phyloP scores from a whole-genome alignment of 129 eudicot genomes.

The Chrysanthemum lavandulifolium region DNA sequence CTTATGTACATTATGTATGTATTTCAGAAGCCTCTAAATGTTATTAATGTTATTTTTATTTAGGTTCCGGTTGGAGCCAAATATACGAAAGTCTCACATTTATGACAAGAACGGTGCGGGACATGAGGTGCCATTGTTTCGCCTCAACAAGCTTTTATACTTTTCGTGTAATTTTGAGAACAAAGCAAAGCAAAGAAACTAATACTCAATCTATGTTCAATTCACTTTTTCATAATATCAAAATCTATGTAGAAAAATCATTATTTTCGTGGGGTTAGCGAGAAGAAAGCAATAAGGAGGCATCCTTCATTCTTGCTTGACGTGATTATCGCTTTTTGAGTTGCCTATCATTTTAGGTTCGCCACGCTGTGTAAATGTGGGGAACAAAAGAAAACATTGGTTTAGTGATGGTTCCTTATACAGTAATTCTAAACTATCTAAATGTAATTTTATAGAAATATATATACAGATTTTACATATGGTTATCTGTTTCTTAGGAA shows the following conservation, averaged over 20 bases:
- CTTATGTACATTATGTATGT: not conserved
- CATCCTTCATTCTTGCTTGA: constrained; percentile 35
- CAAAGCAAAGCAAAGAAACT: constrained; percentile 57
- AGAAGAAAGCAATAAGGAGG: constrained; percentile 31
- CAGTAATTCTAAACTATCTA: not conserved
- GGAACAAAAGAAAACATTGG: constrained; percentile 16
- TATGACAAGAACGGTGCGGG: constrained; percentile 79
- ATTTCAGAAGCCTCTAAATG: not conserved
- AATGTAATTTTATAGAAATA: constrained; percentile 16
- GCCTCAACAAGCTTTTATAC: constrained; percentile 70
- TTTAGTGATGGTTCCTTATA: constrained; percentile 20
- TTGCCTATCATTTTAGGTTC: constrained; percentile 28
- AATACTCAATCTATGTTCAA: constrained; percentile 16
- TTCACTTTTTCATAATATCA: constrained; percentile 15
- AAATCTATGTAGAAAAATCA: constrained; percentile 3
- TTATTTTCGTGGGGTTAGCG: constrained; percentile 27
- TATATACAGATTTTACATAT: not conserved
- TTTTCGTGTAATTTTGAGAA: constrained; percentile 72
- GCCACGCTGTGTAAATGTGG: constrained; percentile 11
- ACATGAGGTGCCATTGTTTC: constrained; percentile 66
- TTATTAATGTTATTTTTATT: not conserved
- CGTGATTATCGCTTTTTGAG: constrained; percentile 15
- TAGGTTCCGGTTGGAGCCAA: constrained; percentile 92
- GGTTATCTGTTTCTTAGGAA: no score
- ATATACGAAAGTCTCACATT: constrained; percentile 65